Conservation (phyloP, 2,329 filamentous ascomycete species). For the Neurospora sp. region DNA sequence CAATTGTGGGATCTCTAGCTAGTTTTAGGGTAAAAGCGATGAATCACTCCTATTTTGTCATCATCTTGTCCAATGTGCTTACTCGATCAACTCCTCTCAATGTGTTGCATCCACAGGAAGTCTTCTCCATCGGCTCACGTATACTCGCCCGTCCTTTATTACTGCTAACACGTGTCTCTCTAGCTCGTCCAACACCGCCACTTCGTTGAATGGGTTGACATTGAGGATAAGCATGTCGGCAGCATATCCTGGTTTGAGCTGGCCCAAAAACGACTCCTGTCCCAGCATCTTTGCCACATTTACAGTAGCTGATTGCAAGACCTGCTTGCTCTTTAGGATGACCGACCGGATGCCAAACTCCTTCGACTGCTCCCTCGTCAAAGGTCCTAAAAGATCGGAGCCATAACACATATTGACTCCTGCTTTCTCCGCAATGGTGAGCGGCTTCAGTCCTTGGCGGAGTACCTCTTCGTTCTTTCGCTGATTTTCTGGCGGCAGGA, state of each 20-base stretch:
- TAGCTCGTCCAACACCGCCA: conserved; percentile 37
- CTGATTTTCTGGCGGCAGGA: conserved; percentile 32
- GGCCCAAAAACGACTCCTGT: conserved; percentile 36
- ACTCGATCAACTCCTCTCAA: background rate
- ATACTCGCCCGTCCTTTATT: conserved; percentile 44
- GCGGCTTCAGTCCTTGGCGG: conserved; percentile 31
- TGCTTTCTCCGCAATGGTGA: conserved; percentile 38
- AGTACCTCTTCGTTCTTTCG: conserved; percentile 43
- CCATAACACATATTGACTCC: conserved; percentile 48
- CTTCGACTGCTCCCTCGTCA: conserved; percentile 22
- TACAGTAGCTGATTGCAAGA: conserved; percentile 28
- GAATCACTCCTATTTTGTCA: too few relatives aligned
- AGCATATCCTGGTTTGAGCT: conserved; percentile 37
- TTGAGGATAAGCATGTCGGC: conserved; percentile 45
- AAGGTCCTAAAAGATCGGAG: conserved; percentile 26
- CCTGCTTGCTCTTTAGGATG: conserved; percentile 15
- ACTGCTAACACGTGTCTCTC: conserved; percentile 39
- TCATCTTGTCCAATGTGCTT: background rate
- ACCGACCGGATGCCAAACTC: conserved; percentile 23
- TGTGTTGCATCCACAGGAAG: background rate
- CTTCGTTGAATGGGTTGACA: conserved; percentile 44
- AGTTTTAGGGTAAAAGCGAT: too few relatives aligned
- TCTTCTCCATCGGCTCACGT: conserved; percentile 5
- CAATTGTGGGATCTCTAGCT: too few relatives aligned
- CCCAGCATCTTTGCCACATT: conserved; percentile 40